Evolutionary conservation across 192 early-diverging fungal genomes (phyloP).

Genomic region (Piromyces finnis): DNA sequence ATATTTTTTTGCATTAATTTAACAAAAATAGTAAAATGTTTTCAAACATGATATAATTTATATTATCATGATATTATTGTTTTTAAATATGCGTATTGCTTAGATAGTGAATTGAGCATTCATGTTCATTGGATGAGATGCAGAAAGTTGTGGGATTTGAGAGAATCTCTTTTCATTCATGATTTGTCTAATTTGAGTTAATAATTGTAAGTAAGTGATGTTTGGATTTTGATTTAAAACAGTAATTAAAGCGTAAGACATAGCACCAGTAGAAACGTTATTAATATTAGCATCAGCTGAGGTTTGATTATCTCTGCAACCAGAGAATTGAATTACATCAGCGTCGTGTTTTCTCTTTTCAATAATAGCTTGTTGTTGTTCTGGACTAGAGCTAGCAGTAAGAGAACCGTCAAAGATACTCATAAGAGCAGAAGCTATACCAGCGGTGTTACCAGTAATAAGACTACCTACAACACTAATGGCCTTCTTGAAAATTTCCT

Average conservation of each 20-base stretch:
- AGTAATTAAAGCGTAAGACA: neutral
- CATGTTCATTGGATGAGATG: neutral
- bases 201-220: slow-evolving; percentile 24
- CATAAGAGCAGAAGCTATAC: neutral
- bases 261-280: neutral
- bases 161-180: slow-evolving; percentile 14
- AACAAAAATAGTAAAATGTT: too few relatives aligned
- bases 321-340: too few relatives aligned
- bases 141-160: slow-evolving; percentile 27
- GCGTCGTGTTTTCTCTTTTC: neutral
- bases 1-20: too few relatives aligned
- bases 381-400: neutral
- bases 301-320: too few relatives aligned
- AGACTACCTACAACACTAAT: neutral
- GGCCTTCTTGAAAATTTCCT: neutral
- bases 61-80: too few relatives aligned
- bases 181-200: slow-evolving; percentile 12
- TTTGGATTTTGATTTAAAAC: slow-evolving; percentile 4
- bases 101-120: neutral
- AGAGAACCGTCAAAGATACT: neutral
- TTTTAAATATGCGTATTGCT: too few relatives aligned
- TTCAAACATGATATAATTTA: too few relatives aligned
- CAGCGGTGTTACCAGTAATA: neutral
- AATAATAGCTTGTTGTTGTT: neutral
- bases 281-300: neutral